Evolutionary conservation across 305 asterid genomes (phyloP).

Genomic region (Fraxinus angustifolia): DNA sequence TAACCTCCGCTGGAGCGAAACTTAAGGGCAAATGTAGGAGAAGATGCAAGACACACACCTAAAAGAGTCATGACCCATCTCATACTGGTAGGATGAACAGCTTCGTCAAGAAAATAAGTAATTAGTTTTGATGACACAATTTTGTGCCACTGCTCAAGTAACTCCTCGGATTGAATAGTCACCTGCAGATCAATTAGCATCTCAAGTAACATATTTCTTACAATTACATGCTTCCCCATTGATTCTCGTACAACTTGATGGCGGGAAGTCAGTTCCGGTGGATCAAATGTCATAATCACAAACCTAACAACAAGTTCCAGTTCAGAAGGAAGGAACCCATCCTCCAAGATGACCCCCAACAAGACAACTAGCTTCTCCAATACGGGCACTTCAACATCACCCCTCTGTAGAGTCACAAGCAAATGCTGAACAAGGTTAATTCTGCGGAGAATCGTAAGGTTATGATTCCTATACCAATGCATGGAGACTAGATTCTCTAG

Average conservation of each 20-base stretch:
- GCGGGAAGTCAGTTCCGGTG: slow-evolving; percentile 72
- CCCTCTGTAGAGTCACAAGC: slow-evolving; percentile 95
- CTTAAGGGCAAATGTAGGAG: slow-evolving; percentile 89
- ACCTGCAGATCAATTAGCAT: slow-evolving; percentile 98
- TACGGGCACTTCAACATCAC: slow-evolving; percentile 98
- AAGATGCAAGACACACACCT: slow-evolving; percentile 94
- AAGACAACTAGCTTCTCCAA: slow-evolving; percentile 87
- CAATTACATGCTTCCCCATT: slow-evolving; percentile 98
- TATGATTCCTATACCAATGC: slow-evolving; percentile 99
- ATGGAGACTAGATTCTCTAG: slow-evolving; percentile 99
- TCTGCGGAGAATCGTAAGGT: slow-evolving; percentile 91
- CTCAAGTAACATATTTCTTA: slow-evolving; percentile 98
- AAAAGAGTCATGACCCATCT: slow-evolving; percentile 99
- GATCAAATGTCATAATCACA: slow-evolving; percentile 97
- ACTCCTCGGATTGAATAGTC: slow-evolving; percentile 88
- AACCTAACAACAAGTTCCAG: slow-evolving; percentile 95
- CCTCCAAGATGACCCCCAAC: slow-evolving; percentile 95
- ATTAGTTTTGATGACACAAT: slow-evolving; percentile 88
- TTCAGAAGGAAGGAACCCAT: slow-evolving; percentile 96
- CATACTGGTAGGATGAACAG: slow-evolving; percentile 99
- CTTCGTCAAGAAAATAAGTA: slow-evolving; percentile 94
- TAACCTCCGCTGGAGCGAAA: slow-evolving; percentile 98
- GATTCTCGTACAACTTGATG: slow-evolving; percentile 71
- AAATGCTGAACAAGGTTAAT: slow-evolving; percentile 97
- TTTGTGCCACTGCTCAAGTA: slow-evolving; percentile 99